Evolutionary conservation across 441 rosid species (phyloP).

Genomic region (Kokia cookei): DNA sequence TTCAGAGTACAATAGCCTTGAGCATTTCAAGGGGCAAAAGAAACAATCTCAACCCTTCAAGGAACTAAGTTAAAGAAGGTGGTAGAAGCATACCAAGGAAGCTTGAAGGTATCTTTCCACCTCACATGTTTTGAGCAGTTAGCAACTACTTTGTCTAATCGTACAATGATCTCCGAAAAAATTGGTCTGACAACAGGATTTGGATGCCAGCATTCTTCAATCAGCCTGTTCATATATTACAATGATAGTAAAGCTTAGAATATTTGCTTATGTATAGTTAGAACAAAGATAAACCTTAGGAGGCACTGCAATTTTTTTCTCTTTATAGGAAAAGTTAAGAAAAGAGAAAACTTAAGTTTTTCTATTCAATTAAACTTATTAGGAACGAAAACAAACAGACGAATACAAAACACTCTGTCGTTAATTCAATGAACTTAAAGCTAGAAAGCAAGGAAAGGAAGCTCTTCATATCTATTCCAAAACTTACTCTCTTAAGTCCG

Average conservation of each 20-base stretch:
- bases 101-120: slow-evolving; percentile 18
- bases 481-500: slow-evolving; percentile 81
- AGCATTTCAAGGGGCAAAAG: background rate
- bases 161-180: slow-evolving; percentile 12
- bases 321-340: background rate
- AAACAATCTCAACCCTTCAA: background rate
- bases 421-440: background rate
- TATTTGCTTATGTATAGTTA: background rate
- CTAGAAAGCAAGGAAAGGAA: background rate
- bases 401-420: background rate
- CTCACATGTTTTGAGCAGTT: slow-evolving; percentile 10
- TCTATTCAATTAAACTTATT: background rate
- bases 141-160: slow-evolving; percentile 8
- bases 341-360: background rate
- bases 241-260: background rate
- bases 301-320: background rate
- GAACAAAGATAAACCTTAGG: background rate
- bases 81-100: slow-evolving; percentile 41
- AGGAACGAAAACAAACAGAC: background rate
- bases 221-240: slow-evolving; percentile 6
- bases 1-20: background rate
- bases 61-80: background rate
- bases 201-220: slow-evolving; percentile 13
- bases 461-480: background rate
- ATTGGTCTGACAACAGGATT: slow-evolving; percentile 10